Evolutionary conservation across 2,329 filamentous ascomycete species (phyloP).

Genomic region (Pyrenochaeta sp.): DNA sequence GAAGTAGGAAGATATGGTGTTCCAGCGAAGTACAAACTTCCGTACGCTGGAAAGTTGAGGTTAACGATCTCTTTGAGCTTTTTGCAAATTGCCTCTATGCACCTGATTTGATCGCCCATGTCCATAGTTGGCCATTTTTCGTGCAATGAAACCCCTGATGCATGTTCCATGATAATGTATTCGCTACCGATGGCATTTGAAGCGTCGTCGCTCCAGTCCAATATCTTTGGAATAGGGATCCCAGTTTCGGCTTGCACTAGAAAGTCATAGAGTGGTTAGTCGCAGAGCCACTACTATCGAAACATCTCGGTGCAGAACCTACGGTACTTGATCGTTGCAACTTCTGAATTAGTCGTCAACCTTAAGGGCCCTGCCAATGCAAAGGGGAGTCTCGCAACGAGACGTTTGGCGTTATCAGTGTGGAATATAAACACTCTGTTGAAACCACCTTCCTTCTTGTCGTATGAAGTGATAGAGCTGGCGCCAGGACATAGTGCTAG

Average conservation of each 20-base stretch:
- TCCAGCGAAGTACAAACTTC: slow-evolving; percentile 43
- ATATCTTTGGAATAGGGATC: slow-evolving; percentile 52
- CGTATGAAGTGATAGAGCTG: slow-evolving; percentile 40
- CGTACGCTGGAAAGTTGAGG: slow-evolving; percentile 49
- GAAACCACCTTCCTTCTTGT: slow-evolving; percentile 56
- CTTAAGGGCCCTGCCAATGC: slow-evolving; percentile 46
- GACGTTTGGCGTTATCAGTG: slow-evolving; percentile 45
- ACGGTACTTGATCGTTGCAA: slow-evolving; percentile 56
- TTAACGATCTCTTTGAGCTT: slow-evolving; percentile 39
- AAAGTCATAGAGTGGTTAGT: slow-evolving; percentile 18
- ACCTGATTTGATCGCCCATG: slow-evolving; percentile 42
- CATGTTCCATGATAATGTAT: slow-evolving; percentile 52
- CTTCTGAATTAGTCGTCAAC: slow-evolving; percentile 53
- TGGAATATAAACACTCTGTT: slow-evolving; percentile 55
- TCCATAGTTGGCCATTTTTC: slow-evolving; percentile 46
- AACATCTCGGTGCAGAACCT: slow-evolving; percentile 24
- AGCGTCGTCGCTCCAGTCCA: slow-evolving; percentile 53
- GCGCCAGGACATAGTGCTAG: slow-evolving; percentile 49
- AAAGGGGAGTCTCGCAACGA: slow-evolving; percentile 55
- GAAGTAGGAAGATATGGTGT: slow-evolving; percentile 17
- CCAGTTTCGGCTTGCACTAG: slow-evolving; percentile 48
- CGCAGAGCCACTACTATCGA: slow-evolving; percentile 4
- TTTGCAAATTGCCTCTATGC: slow-evolving; percentile 38
- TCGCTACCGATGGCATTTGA: slow-evolving; percentile 44
- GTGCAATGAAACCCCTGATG: slow-evolving; percentile 41